These are phyloP conservation scores for Alternaria angustiovoidea DNA, from an alignment of 2,329 filamentous ascomycete genomes.

Conservation along the genomic window DNA sequence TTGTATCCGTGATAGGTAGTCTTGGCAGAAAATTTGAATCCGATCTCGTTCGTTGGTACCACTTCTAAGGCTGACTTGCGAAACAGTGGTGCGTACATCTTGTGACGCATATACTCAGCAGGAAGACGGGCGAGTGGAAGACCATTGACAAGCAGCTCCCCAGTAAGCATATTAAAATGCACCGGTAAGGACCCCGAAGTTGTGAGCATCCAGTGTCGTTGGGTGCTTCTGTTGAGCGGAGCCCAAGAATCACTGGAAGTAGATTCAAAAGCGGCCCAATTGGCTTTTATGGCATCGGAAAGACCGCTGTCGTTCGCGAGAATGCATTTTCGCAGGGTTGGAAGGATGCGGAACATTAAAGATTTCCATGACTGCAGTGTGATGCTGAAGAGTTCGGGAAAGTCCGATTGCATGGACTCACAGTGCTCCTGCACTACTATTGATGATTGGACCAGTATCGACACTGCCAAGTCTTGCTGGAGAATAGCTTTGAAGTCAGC, in stretches of 20 bases:
- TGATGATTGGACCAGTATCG: constrained; percentile 30
- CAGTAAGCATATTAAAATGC: constrained; percentile 62
- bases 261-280: constrained; percentile 33
- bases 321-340: constrained; percentile 14
- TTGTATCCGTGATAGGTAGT: constrained; percentile 21
- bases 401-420: background rate
- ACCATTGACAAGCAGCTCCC: constrained; percentile 63
- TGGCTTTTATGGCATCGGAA: constrained; percentile 22
- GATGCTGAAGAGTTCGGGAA: constrained; percentile 4
- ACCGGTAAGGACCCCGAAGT: constrained; percentile 16
- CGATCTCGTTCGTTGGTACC: constrained; percentile 49
- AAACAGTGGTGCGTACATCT: constrained; percentile 57
- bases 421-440: constrained; percentile 32
- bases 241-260: constrained; percentile 15
- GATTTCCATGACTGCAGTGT: constrained; percentile 28
- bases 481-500: constrained; percentile 42
- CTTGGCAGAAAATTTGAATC: constrained; percentile 55
- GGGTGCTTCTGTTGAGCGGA: background rate
- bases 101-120: constrained; percentile 52
- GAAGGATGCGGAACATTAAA: constrained; percentile 14
- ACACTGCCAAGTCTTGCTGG: constrained; percentile 12
- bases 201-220: constrained; percentile 47
- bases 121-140: constrained; percentile 60
- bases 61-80: constrained; percentile 54
- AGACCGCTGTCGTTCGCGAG: constrained; percentile 14